A percentile compares a stretch with the other conserved stretches of the same genome.
Conservation (phyloP, 2,329 filamentous ascomycete species). For the Colletotrichum limetticola region DNA sequence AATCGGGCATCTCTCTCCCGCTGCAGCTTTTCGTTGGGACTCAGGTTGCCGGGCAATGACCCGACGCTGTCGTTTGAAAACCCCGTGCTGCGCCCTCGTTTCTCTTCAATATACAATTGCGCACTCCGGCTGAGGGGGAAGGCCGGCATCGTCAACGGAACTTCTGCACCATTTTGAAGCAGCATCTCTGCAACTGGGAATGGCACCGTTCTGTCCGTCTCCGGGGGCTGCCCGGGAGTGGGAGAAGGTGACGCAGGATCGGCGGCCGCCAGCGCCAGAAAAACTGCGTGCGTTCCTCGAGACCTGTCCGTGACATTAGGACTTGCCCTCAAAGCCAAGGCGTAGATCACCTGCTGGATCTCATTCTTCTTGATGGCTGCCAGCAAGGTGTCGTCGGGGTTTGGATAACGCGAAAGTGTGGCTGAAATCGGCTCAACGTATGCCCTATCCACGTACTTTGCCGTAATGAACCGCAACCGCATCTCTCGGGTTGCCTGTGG, state of each 20-base stretch:
- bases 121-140: conserved; percentile 87
- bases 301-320: conserved; percentile 89
- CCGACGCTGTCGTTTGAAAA: conserved; percentile 68
- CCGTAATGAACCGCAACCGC: conserved; percentile 91
- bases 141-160: conserved; percentile 79
- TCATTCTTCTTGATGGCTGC: conserved; percentile 97
- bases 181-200: conserved; percentile 94
- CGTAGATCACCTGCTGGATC: conserved; percentile 92
- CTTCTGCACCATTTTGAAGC: conserved; percentile 91
- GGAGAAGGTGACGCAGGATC: conserved; percentile 84
- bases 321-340: conserved; percentile 85
- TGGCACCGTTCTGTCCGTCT: conserved; percentile 66
- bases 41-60: conserved; percentile 63
- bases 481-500: conserved; percentile 88
- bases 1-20: conserved; percentile 75
- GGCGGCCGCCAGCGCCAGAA: conserved; percentile 89
- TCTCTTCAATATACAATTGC: conserved; percentile 86
- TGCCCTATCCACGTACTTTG: conserved; percentile 88
- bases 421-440: conserved; percentile 84
- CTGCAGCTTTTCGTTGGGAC: conserved; percentile 60
- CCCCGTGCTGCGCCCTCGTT: conserved; percentile 61
- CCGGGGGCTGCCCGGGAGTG: conserved; percentile 50
- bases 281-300: conserved; percentile 87
- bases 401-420: conserved; percentile 79
- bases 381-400: conserved; percentile 87